A percentile compares a stretch with the other conserved stretches of the same genome.
These are phyloP conservation scores for Rhodotorula taiwanensis DNA, from an alignment of 768 basidiomycete genomes.

Conservation along the genomic window DNA sequence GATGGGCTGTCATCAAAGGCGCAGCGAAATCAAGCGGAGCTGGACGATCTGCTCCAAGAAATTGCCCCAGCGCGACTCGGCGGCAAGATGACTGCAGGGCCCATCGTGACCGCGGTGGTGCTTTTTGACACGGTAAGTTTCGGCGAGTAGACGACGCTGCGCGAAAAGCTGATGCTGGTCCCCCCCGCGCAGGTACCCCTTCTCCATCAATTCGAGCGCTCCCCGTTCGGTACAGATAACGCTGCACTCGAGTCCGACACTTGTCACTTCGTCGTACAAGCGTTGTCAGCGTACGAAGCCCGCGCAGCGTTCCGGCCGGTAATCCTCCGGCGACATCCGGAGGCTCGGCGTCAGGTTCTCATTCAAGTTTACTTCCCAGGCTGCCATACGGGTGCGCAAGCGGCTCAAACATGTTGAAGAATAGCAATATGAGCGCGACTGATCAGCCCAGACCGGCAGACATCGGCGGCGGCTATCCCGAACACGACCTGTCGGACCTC, in stretches of 20 bases:
- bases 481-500: constrained; percentile 16
- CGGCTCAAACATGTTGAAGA: too few species aligned
- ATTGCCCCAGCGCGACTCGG: too few species aligned
- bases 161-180: too few species aligned
- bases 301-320: constrained; percentile 40
- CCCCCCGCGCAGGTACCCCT: constrained; percentile 9
- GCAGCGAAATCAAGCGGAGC: background rate
- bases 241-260: constrained; percentile 21
- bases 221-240: constrained; percentile 1
- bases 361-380: constrained; percentile 42
- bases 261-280: constrained; percentile 40
- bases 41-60: too few species aligned
- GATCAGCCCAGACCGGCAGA: too few species aligned
- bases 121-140: constrained; percentile 42
- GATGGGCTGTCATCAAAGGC: background rate
- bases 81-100: too few species aligned
- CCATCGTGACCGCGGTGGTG: too few species aligned
- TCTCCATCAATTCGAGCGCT: background rate
- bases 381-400: constrained; percentile 33
- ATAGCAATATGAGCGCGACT: too few species aligned
- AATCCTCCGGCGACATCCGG: constrained; percentile 6
- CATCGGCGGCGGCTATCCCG: constrained; percentile 18
- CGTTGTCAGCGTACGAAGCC: constrained; percentile 41
- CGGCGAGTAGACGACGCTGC: too few species aligned
- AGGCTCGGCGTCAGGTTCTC: constrained; percentile 9